phyloP scores from a whole-genome alignment of 2,329 filamentous ascomycete genomes.

The Curvularia spicifera region DNA sequence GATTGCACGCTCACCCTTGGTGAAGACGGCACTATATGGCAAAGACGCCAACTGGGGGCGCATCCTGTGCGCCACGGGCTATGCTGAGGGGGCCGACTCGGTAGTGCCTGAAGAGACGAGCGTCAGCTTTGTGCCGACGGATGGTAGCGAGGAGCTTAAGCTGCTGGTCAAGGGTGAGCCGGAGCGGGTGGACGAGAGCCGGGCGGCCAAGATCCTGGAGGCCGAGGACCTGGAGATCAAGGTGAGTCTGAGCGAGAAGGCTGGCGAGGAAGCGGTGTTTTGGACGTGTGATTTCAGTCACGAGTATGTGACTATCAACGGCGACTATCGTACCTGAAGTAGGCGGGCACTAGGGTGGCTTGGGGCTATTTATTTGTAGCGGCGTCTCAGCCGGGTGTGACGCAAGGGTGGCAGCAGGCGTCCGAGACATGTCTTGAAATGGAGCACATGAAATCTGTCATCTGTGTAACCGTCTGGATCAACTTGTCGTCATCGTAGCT shows the following conservation, averaged over 20 bases:
- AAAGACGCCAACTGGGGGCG: constrained; percentile 99
- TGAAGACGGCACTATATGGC: constrained; percentile 97
- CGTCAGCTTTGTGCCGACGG: constrained; percentile 78
- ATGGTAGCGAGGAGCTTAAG: constrained; percentile 78
- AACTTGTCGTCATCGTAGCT: background rate
- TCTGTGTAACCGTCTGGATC: background rate
- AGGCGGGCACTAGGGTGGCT: background rate
- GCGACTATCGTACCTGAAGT: constrained; percentile 66
- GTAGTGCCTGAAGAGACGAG: constrained; percentile 74
- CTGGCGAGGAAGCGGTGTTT: constrained; percentile 65
- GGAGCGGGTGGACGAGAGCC: constrained; percentile 75
- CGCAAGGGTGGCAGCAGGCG: too few relatives aligned
- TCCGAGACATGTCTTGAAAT: background rate
- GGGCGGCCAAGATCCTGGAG: constrained; percentile 78
- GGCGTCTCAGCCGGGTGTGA: too few relatives aligned
- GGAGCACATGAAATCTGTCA: background rate
- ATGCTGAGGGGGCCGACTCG: constrained; percentile 69
- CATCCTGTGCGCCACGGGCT: constrained; percentile 92
- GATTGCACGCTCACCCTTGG: constrained; percentile 88
- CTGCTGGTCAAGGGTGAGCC: constrained; percentile 81
- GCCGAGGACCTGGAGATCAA: constrained; percentile 79
- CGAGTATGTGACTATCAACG: constrained; percentile 77
- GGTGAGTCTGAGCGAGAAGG: constrained; percentile 72
- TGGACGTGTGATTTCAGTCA: constrained; percentile 90
- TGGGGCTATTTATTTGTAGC: background rate